Base-by-base conservation (phyloP, 257 asterid species). In the Plectranthus barbatus region DNA sequence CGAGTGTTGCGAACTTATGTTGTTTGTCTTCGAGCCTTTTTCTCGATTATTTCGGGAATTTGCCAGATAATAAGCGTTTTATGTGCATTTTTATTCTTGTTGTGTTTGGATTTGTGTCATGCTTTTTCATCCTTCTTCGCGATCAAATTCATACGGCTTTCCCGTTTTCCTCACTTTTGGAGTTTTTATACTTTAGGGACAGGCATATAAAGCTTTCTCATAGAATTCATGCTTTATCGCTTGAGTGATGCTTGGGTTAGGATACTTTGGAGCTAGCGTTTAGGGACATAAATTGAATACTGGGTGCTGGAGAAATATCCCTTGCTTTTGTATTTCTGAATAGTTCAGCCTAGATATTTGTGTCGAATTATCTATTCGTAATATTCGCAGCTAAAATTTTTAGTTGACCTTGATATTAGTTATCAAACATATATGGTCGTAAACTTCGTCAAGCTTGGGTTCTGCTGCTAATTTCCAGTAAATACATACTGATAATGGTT, bases 301-400 rank as follows among this genome's bases (percentile, higher is more conserved):
- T 20, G 39, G 37, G 9, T 31, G 51, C 7, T 64, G 15, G 39
- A 46, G 60, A 33, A 54, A 46, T 37, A 40, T 44, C 52, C 48
- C 41, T 21, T 53, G 61, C 39, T 52, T 60, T 58, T 61, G 56
- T 61, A 9, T 60, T 23, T 50, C 48, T 42, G 46, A 59, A 47
- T 29, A 9, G 54, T 53, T 58, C 18, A 15, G 71, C 57, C 17
- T 29, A 34, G 52, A 59, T 13, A 26, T 55, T 50, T 48, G 65
- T 52, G 21, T 12, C 6, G 56, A 39, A 33, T 21, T 29, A 37
- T 21, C 39, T 64, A 6, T 49, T 23, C 46, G 10, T 56, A 17
- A 29, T 54, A 54, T 26, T 23, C 21, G 19, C 11, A 20, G 34
- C 47, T 18, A 12, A 21, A 49, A 13, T 39, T 36, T 31, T 17